Evolutionary conservation across 495 filamentous ascomycete species (phyloP).

Genomic region (Trichoderma reesei): DNA sequence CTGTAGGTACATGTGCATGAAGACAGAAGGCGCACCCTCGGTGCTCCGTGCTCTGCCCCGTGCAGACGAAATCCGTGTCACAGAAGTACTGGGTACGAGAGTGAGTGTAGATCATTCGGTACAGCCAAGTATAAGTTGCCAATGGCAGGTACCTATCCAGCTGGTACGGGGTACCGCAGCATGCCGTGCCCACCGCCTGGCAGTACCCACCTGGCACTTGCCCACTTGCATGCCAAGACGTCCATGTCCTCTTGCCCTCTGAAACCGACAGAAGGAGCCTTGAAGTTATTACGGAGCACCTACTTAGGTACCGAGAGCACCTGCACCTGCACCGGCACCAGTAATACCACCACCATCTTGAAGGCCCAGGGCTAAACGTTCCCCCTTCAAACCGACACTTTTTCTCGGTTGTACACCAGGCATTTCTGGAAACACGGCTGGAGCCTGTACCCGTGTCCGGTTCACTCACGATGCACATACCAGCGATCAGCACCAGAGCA

Average conservation of each 20-base stretch:
- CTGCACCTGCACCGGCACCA: no score
- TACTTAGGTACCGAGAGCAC: no score
- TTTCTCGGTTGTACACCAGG: no score
- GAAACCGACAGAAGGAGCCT: background rate
- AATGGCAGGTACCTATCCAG: background rate
- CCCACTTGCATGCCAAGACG: background rate
- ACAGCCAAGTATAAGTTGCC: background rate
- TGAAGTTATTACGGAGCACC: background rate
- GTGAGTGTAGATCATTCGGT: no score
- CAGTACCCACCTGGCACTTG: background rate
- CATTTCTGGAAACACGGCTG: background rate
- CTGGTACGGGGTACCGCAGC: background rate
- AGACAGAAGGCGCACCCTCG: no score
- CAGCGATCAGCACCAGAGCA: conserved; percentile 2
- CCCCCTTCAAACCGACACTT: background rate
- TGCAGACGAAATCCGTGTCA: no score
- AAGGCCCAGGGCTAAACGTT: no score
- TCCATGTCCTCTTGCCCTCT: background rate
- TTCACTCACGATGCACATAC: background rate
- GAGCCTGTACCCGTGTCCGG: background rate
- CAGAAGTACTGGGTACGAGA: no score
- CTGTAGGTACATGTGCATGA: no score
- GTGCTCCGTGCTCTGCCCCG: no score
- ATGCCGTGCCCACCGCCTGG: background rate
- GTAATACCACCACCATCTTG: no score